These are phyloP conservation scores for Kalanchoe fedtschenkoi DNA, from an alignment of 164 flowering plant species.

Conservation along the genomic window DNA sequence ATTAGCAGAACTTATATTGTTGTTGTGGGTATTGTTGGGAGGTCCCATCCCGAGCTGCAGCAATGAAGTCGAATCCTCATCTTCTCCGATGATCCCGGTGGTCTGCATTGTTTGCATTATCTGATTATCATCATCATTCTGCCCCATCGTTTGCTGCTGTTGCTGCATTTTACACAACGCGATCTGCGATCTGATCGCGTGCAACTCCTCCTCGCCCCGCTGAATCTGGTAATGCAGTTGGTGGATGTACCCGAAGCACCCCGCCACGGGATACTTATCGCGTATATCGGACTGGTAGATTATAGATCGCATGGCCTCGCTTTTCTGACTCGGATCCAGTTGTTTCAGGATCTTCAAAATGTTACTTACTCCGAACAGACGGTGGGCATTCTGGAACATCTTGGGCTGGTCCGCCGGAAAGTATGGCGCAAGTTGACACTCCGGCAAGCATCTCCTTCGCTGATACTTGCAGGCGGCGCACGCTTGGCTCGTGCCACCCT, in stretches of 20 bases:
- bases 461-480: constrained; percentile 68
- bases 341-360: constrained; percentile 28
- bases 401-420: constrained; percentile 51
- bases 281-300: constrained; percentile 35
- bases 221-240: constrained; percentile 17
- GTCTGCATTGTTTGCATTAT: not conserved
- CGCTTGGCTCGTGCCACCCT: constrained; percentile 51
- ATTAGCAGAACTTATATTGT: not conserved
- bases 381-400: constrained; percentile 44
- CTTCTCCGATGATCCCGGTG: not conserved
- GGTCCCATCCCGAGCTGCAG: constrained; percentile 39
- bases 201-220: constrained; percentile 33
- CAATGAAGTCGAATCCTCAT: constrained; percentile 17
- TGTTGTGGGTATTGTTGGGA: constrained; percentile 7
- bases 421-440: constrained; percentile 43
- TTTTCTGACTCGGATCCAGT: constrained; percentile 16
- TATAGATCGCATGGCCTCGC: constrained; percentile 42
- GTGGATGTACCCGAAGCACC: constrained; percentile 29
- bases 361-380: constrained; percentile 47
- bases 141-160: constrained; percentile 4
- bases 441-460: constrained; percentile 35
- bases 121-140: constrained; percentile 7
- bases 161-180: constrained; percentile 30
- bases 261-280: constrained; percentile 35
- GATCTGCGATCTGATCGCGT: constrained; percentile 33